phyloP scores from a whole-genome alignment of 1,284 basidiomycete species.

The Cryptococcus hybrid region DNA sequence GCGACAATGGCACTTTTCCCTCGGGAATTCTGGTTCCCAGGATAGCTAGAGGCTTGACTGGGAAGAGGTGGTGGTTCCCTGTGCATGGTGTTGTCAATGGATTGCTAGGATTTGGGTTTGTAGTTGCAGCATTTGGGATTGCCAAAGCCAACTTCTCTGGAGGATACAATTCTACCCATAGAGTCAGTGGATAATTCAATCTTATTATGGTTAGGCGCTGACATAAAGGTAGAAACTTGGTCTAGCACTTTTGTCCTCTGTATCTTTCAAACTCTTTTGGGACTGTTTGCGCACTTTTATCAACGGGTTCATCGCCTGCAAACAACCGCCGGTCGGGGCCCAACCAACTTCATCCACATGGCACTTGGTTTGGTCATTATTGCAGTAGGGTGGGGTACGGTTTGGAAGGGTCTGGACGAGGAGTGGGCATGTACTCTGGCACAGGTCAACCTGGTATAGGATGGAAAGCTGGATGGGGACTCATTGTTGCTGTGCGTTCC shows the following conservation, averaged over 20 bases:
- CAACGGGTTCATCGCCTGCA: constrained; percentile 10
- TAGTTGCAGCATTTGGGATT: constrained; percentile 53
- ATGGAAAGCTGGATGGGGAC: constrained; percentile 35
- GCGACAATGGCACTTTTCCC: constrained; percentile 62
- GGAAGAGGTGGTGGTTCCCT: constrained; percentile 59
- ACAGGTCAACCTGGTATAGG: constrained; percentile 18
- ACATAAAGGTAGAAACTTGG: constrained; percentile 54
- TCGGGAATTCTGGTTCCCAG: constrained; percentile 60
- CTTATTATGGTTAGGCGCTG: background rate
- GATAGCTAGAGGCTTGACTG: constrained; percentile 56
- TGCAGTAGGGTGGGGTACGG: constrained; percentile 29
- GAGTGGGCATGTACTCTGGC: constrained; percentile 26
- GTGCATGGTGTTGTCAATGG: constrained; percentile 57
- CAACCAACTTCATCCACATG: constrained; percentile 36
- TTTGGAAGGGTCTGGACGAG: constrained; percentile 30
- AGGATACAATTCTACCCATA: constrained; percentile 19
- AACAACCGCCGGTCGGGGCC: constrained; percentile 28
- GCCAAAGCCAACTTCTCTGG: constrained; percentile 19
- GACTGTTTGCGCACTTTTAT: constrained; percentile 59
- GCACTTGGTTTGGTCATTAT: constrained; percentile 27
- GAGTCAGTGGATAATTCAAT: constrained; percentile 15
- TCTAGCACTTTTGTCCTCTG: constrained; percentile 61
- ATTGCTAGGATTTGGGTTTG: constrained; percentile 58
- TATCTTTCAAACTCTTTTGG: constrained; percentile 59
- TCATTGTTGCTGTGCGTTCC: constrained; percentile 24